Conservation (phyloP, 2,329 filamentous ascomycete genomes). For the Metarhizium album region DNA sequence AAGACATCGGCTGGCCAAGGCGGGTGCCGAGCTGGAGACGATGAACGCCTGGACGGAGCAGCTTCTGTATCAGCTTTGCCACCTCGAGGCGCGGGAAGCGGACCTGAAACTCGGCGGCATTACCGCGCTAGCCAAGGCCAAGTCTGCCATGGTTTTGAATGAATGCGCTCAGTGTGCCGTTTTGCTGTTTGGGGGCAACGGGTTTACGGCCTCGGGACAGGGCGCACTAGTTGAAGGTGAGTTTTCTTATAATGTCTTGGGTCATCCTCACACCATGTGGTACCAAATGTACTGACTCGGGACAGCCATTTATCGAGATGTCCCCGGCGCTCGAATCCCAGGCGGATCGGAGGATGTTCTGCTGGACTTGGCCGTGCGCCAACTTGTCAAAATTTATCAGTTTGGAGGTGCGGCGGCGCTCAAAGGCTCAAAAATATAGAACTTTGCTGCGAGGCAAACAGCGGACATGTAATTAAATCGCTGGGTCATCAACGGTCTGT, state of each 20-base stretch:
- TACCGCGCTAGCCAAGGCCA: conserved; percentile 31
- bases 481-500: too few species aligned
- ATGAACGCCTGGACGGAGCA: conserved; percentile 53
- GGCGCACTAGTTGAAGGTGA: conserved; percentile 41
- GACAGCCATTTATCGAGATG: conserved; percentile 1
- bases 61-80: conserved; percentile 44
- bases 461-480: too few species aligned
- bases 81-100: conserved; percentile 15
- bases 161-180: conserved; percentile 40
- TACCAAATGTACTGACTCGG: conserved; percentile 15
- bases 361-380: conserved; percentile 34
- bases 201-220: conserved; percentile 36
- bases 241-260: conserved; percentile 21
- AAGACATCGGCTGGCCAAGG: conserved; percentile 44
- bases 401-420: not conserved
- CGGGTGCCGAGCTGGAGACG: conserved; percentile 49
- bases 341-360: conserved; percentile 46
- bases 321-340: conserved; percentile 27
- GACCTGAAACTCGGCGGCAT: conserved; percentile 22
- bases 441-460: too few species aligned
- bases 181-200: conserved; percentile 42
- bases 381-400: conserved; percentile 13
- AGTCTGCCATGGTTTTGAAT: conserved; percentile 40
- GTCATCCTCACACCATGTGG: too few species aligned
- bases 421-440: not conserved